Evolutionary conservation across 768 basidiomycete genomes (phyloP), one percentile per base, ranked within the genome.

Genomic region (Sutorius australiensis): DNA sequence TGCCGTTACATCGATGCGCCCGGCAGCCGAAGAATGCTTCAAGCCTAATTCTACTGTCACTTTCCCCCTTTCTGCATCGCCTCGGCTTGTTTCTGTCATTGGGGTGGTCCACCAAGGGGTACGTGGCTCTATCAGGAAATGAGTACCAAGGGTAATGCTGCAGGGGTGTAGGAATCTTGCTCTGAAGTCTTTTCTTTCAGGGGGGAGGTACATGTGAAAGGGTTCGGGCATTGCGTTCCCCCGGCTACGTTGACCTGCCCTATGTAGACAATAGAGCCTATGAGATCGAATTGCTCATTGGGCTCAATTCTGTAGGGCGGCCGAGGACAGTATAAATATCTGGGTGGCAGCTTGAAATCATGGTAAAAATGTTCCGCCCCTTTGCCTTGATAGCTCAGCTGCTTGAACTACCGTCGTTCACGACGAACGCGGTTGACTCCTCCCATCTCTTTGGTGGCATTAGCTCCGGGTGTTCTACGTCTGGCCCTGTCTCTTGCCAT

Each of bases 401-500:
- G 5, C 33, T 67, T 4, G 68, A 57, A 34, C 50, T 48, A 14
- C 41, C 66, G 36, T 46, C 63, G 48, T 45, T 65, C 46, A 51
- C 62, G 41, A 46, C 62, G 30, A 54, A 53, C 42, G 57, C 57
- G 10, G 53, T 58, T 21, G 63, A 64, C n/a, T 30, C 58, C 3
- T 51, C 55, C 30, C 53, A 67, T 39, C 46, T 74, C 31, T 71
- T 75, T 54, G 64, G 60, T 33, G 60, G 62, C 16, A 53, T 77
- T 24, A 69, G 72, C 54, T 83, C 83, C 5, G 74, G 80, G 24
- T 87, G 85, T 56, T 73, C 80, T 6, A 71, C 75, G 1, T 69
- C 70, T 49, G 77, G 79, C 3, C 62, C 74, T 0, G 63, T 71
- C 21, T 87, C 85, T 19, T 88, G 86, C 64, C 76, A 78, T 42